Evolutionary conservation across 345 rosid genomes (phyloP), one percentile per base, ranked within the genome.

Genomic region (Trapa incisa): DNA sequence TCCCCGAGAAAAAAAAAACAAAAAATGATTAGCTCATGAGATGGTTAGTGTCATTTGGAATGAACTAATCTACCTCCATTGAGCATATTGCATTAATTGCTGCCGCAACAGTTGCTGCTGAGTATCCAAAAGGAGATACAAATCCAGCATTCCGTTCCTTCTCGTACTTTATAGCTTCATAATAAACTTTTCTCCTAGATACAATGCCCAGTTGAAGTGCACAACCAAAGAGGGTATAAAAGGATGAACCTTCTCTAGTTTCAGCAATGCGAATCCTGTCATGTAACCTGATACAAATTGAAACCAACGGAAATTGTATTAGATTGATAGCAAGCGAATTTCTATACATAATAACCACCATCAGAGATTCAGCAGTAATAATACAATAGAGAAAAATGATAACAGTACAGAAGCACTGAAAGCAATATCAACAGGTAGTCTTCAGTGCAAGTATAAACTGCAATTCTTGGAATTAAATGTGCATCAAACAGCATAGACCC

Each of bases 121-220:
- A 92, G 76, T 85, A 89, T 76, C 96, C 96, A 74, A 92, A 89
- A 12, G 95, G 93, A 68, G 96, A 92, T n/a, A 86, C 66, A 74
- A 86, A 85, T 72, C 96, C 98, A 71, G 82, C 92, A 79, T 89
- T 89, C 56, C 89, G 70, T 83, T 92, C 96, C 77, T 84, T 89
- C 72, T 86, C 96, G n/a, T 87, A 92, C 70, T 75, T 74, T 65
- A 86, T 77, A 69, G 89, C 87, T 82, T 89, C 96, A 67, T 70
- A 64, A 78, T 89, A 75, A 62, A 89, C 85, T 72, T 83, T 85
- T 82, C 98, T 89, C 75, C 89, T 85, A 3, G 98, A 89, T 80
- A 92, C 74, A 64, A 89, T 80, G 73, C 96, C 98, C 71, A 92
- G 85, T 70, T 75, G 68, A 67, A 92, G 88, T 57, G 84, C 85